Evolutionary conservation across 495 filamentous ascomycete species (phyloP), one percentile per base, ranked within the genome.

Genomic region (Lophiostoma macrostomum): DNA sequence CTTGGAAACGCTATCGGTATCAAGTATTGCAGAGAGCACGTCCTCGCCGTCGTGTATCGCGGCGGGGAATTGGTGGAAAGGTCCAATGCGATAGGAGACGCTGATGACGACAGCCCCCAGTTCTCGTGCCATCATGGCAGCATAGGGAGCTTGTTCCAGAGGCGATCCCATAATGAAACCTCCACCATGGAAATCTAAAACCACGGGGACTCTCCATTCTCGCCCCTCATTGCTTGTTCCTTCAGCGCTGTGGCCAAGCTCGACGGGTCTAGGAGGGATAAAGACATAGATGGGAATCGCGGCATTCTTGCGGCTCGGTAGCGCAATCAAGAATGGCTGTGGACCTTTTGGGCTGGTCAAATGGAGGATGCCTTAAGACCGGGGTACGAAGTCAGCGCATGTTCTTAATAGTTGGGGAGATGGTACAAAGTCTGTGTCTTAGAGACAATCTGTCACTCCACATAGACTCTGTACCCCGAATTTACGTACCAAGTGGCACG

Each of bases 21-120:
- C 64, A 14, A 66, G 39, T 0, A 66, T 53, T 1, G 64, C 61
- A 31, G 46, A 39, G 3, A 66, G 57, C 12, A 63, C 62, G 35
- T 64, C 64, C 31, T 67, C 64, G 1, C 58, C 64, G 28, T 67
- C 64, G 28, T 67, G 52, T 3, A 67, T 56, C 3, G 64, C 64
- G 11, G 64, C 61, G 2, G 64, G 64, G 50, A 62, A 65, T 31
- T 64, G 48, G 14, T 59, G 42, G 20, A 65, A 49, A 0, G 64
- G 64, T 2, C 58, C 64, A 11, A 65, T 62, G 22, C 64, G 64
- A 39, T 67, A 67, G n/a, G 65, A 65, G 2, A 65, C 62, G 54
- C 50, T 63, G 50, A 67, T 60, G 14, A 63, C 59, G 12, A 65
- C 53, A 3, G 50, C 57, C 3, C 58, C 50, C 3, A 64, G 49